phyloP scores from a whole-genome alignment of 495 filamentous ascomycete genomes.

The Penicillium longicatenatum region DNA sequence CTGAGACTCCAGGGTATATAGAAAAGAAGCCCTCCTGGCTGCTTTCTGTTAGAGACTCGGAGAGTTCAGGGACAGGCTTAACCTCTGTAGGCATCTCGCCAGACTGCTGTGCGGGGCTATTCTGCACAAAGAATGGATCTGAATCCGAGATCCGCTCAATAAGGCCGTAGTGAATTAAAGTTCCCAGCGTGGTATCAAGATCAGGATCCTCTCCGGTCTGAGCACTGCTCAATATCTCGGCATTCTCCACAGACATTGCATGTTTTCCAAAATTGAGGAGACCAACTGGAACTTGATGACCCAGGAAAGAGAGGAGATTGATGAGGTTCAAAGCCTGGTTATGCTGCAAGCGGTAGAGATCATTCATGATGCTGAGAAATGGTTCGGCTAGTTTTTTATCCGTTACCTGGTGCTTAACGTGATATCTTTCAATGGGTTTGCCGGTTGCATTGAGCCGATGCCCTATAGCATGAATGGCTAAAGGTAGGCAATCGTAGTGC shows the following conservation, averaged over 20 bases:
- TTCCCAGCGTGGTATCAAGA: conserved; percentile 66
- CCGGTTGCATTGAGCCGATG: conserved; percentile 70
- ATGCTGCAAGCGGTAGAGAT: conserved; percentile 61
- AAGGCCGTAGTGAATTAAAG: conserved; percentile 69
- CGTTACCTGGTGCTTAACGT: conserved; percentile 64
- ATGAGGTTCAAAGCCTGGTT: conserved; percentile 70
- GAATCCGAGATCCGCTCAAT: conserved; percentile 56
- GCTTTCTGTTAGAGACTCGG: conserved; percentile 47
- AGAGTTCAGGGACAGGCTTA: conserved; percentile 32
- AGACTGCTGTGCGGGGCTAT: conserved; percentile 28
- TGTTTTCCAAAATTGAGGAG: conserved; percentile 67
- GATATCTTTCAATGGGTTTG: conserved; percentile 70
- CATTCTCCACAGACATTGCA: conserved; percentile 55
- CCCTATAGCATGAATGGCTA: conserved; percentile 79
- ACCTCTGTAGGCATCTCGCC: conserved; percentile 23
- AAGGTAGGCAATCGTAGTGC: conserved; percentile 69
- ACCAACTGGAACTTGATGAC: conserved; percentile 73
- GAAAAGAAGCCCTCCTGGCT: conserved; percentile 48
- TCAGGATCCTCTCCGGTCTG: conserved; percentile 57
- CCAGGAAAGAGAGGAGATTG: conserved; percentile 72
- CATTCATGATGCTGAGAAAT: conserved; percentile 70
- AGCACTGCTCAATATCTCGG: conserved; percentile 47
- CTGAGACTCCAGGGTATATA: conserved; percentile 46
- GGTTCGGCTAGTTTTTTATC: conserved; percentile 69
- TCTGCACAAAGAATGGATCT: conserved; percentile 45